phyloP scores from a whole-genome alignment of 768 basidiomycete genomes.

The Tricholoma furcatifolium region DNA sequence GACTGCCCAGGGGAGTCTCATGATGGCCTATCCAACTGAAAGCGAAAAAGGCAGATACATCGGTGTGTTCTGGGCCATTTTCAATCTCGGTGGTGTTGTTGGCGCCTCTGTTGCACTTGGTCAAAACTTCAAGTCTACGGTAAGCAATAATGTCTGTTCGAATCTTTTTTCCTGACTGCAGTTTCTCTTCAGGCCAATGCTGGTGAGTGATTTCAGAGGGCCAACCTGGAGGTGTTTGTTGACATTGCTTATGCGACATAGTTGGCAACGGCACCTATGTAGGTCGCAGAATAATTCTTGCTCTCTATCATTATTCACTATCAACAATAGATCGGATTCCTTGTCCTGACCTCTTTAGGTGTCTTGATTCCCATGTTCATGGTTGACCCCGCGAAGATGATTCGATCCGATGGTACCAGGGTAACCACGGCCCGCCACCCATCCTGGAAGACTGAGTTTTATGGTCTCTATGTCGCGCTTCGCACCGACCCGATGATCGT shows the following conservation, averaged over 20 bases:
- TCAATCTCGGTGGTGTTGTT: slow-evolving; percentile 80
- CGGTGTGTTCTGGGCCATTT: slow-evolving; percentile 80
- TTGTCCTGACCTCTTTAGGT: slow-evolving; percentile 70
- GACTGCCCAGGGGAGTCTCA: slow-evolving; percentile 81
- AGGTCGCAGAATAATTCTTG: slow-evolving; percentile 22
- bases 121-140: slow-evolving; percentile 63
- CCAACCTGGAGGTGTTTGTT: background rate
- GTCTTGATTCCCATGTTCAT: slow-evolving; percentile 65
- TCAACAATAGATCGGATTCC: slow-evolving; percentile 64
- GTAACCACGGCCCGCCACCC: slow-evolving; percentile 63
- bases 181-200: slow-evolving; percentile 32
- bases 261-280: slow-evolving; percentile 80
- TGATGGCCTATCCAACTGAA: slow-evolving; percentile 84
- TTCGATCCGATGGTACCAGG: slow-evolving; percentile 74
- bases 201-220: slow-evolving; percentile 26
- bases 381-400: slow-evolving; percentile 69
- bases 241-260: slow-evolving; percentile 19
- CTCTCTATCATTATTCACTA: background rate
- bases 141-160: slow-evolving; percentile 26
- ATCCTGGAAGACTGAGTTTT: slow-evolving; percentile 78
- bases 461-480: slow-evolving; percentile 65
- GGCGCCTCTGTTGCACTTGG: slow-evolving; percentile 76
- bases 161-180: slow-evolving; percentile 11
- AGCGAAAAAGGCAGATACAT: slow-evolving; percentile 77
- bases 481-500: slow-evolving; percentile 70